phyloP scores from a whole-genome alignment of 2,329 filamentous ascomycete species.

The Neocatenulostroma microsporum region DNA sequence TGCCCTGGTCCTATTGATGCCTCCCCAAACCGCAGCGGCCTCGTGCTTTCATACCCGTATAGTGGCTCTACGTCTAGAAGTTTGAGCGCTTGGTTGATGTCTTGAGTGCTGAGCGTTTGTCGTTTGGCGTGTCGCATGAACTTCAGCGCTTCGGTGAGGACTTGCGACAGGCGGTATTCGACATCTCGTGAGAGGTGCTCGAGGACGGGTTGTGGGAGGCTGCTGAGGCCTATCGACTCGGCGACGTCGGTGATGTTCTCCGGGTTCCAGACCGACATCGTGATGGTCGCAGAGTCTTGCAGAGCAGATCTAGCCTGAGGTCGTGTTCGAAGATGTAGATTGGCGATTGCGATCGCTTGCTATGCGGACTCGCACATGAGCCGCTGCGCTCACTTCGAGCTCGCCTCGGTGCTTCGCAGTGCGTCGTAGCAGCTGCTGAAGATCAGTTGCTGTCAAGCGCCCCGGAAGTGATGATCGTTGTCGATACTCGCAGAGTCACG shows the following conservation, averaged over 20 bases:
- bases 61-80: slow-evolving; percentile 89
- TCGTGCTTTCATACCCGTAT: slow-evolving; percentile 90
- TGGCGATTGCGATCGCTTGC: too few relatives aligned
- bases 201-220: slow-evolving; percentile 75
- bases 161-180: slow-evolving; percentile 88
- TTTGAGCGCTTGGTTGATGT: slow-evolving; percentile 76
- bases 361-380: too few relatives aligned
- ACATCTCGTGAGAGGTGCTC: slow-evolving; percentile 87
- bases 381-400: too few relatives aligned
- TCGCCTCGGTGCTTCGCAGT: too few relatives aligned
- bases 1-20: slow-evolving; percentile 89
- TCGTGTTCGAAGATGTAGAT: too few relatives aligned
- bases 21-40: slow-evolving; percentile 84
- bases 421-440: too few relatives aligned
- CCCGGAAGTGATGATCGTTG: too few relatives aligned
- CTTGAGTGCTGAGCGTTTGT: slow-evolving; percentile 79
- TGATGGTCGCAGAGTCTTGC: too few relatives aligned
- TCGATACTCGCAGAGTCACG: too few relatives aligned
- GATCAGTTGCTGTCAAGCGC: too few relatives aligned
- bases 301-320: too few relatives aligned
- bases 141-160: slow-evolving; percentile 87
- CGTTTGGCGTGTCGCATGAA: slow-evolving; percentile 90
- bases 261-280: slow-evolving; percentile 76
- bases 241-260: slow-evolving; percentile 95
- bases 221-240: slow-evolving; percentile 83